Evolutionary conservation across 106 monocot species (phyloP).

Genomic region (Dioscorea alata): DNA sequence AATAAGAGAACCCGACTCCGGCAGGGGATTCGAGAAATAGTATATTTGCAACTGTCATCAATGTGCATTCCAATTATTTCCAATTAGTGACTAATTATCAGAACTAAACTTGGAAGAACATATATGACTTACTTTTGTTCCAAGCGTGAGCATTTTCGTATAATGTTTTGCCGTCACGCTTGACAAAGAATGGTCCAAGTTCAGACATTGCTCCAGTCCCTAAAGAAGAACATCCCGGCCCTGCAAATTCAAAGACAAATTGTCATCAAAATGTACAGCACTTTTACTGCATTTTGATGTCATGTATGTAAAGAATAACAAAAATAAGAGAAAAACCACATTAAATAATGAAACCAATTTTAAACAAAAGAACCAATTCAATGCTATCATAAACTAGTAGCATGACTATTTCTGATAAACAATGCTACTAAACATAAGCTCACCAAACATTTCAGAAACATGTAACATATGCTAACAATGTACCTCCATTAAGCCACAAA

Average conservation of each 20-base stretch:
- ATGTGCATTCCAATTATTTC: not conserved
- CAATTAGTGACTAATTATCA: not conserved
- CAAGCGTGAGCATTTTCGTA: constrained; percentile 8
- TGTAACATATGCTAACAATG: not conserved
- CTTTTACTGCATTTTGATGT: not conserved
- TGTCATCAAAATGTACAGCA: not conserved
- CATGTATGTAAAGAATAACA: not conserved
- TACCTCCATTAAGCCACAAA: constrained; percentile 16
- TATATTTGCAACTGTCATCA: constrained; percentile 28
- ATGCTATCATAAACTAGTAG: not conserved
- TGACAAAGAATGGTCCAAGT: constrained; percentile 15
- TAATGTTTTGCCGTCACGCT: constrained; percentile 10
- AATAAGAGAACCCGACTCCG: constrained; percentile 26
- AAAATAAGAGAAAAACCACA: not conserved
- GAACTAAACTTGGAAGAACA: not conserved
- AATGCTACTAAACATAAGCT: not conserved
- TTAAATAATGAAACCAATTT: too few relatives aligned
- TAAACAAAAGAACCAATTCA: too few relatives aligned
- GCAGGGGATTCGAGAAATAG: constrained; percentile 31
- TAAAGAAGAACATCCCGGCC: constrained; percentile 18
- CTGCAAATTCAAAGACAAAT: not conserved
- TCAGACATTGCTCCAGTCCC: constrained; percentile 8
- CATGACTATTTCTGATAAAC: not conserved
- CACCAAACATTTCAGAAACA: not conserved
- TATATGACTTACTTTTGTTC: constrained; percentile 6